phyloP scores from a whole-genome alignment of 2,329 filamentous ascomycete genomes.

The Paraphaeosphaeria sporulosa region DNA sequence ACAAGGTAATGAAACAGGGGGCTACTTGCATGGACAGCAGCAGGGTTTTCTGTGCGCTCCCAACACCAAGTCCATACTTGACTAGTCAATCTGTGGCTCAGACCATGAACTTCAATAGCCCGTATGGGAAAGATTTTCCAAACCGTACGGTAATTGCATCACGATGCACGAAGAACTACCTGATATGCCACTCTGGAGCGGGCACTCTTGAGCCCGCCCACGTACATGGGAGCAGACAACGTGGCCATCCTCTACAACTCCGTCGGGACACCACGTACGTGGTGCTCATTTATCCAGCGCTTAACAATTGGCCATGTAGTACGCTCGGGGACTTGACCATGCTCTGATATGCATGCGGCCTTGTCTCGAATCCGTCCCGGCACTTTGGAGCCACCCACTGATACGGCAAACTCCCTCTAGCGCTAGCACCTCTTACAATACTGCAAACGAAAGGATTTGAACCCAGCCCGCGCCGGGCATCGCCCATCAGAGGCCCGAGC shows the following conservation, averaged over 20 bases:
- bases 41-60: not conserved
- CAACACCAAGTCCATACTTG: not conserved
- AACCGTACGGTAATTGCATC: not conserved
- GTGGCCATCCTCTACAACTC: not conserved
- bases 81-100: not conserved
- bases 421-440: not conserved
- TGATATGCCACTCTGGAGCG: not conserved
- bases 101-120: not conserved
- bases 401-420: not conserved
- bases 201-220: not conserved
- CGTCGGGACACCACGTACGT: not conserved
- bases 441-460: slow-evolving; percentile 1
- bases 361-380: not conserved
- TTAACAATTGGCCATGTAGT: not conserved
- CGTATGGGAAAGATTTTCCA: not conserved
- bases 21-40: not conserved
- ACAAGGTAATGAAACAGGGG: not conserved
- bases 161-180: not conserved
- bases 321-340: not conserved
- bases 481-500: not conserved
- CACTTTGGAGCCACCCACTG: not conserved
- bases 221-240: not conserved
- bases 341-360: slow-evolving; percentile 3
- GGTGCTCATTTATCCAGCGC: not conserved
- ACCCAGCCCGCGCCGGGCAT: not conserved